A percentile compares a stretch with the other conserved stretches of the same genome.
These are phyloP conservation scores for Phytopythium sindhum DNA, from an alignment of 352 stramenopile species.

Conservation along the genomic window DNA sequence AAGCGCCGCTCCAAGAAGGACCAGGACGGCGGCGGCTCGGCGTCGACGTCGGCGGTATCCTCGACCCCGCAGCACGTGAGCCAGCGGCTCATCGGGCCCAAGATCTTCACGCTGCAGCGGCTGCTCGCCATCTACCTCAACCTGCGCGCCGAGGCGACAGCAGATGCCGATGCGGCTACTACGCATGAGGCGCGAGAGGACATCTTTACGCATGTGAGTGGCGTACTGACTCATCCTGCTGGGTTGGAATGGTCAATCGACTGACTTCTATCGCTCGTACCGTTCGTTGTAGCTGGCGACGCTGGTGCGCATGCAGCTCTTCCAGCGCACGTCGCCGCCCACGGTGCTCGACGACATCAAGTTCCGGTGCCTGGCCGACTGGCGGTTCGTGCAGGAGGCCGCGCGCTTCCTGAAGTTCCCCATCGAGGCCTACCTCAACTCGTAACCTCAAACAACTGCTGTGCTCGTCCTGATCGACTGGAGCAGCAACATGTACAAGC, in stretches of 20 bases:
- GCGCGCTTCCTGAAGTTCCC: slow-evolving; percentile 49
- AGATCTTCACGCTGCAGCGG: slow-evolving; percentile 69
- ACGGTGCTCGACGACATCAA: slow-evolving; percentile 75
- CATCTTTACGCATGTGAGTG: slow-evolving; percentile 70
- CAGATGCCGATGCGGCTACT: slow-evolving; percentile 11
- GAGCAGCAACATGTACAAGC: no score
- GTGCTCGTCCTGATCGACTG: no score
- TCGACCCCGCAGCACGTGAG: slow-evolving; percentile 38
- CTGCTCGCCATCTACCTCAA: slow-evolving; percentile 79
- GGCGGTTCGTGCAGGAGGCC: slow-evolving; percentile 61
- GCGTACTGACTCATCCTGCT: background rate
- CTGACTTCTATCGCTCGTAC: background rate
- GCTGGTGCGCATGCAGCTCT: slow-evolving; percentile 72
- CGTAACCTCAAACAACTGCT: background rate
- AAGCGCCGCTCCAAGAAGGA: slow-evolving; percentile 37
- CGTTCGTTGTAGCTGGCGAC: slow-evolving; percentile 49
- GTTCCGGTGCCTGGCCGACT: slow-evolving; percentile 72
- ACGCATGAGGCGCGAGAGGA: slow-evolving; percentile 41
- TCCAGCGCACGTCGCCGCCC: slow-evolving; percentile 68
- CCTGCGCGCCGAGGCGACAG: slow-evolving; percentile 46
- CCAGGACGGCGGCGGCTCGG: slow-evolving; percentile 9
- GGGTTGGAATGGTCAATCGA: background rate
- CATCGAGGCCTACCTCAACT: slow-evolving; percentile 60
- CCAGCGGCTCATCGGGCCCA: slow-evolving; percentile 63
- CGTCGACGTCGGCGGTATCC: slow-evolving; percentile 26